Evolutionary conservation across 192 early-diverging fungal genomes (phyloP).

Genomic region (Borealophlyctis nickersoniae): DNA sequence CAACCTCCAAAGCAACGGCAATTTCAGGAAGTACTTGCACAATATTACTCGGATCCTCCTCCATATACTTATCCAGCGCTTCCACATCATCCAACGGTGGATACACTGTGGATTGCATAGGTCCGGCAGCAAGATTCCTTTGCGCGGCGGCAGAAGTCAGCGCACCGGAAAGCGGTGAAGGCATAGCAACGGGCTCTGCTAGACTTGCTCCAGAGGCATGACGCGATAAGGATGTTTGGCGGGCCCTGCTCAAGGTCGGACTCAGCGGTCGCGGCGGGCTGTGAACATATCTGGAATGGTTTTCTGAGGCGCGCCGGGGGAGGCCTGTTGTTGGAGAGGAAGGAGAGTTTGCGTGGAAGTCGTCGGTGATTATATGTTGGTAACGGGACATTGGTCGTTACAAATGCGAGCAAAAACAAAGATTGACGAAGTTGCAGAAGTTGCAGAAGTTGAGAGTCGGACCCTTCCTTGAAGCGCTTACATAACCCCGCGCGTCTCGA

Average conservation of each 20-base stretch:
- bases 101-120: constrained; percentile 23
- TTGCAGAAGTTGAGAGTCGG: too few species aligned
- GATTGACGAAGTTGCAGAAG: too few species aligned
- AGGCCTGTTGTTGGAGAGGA: too few species aligned
- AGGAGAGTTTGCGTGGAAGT: too few species aligned
- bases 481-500: too few species aligned
- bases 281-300: neutral
- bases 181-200: neutral
- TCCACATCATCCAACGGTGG: constrained; percentile 22
- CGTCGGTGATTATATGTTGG: too few species aligned
- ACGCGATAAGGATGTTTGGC: neutral
- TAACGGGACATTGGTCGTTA: too few species aligned
- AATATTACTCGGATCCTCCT: constrained; percentile 23
- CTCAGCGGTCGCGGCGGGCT: neutral
- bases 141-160: neutral
- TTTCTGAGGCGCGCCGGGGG: too few species aligned
- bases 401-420: too few species aligned
- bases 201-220: neutral
- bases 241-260: neutral
- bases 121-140: neutral
- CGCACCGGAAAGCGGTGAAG: neutral
- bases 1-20: constrained; percentile 7
- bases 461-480: too few species aligned
- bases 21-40: constrained; percentile 25
- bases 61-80: constrained; percentile 27